These are phyloP conservation scores for Corynascus novoguineensis DNA, from an alignment of 495 filamentous ascomycete species.

Conservation along the genomic window DNA sequence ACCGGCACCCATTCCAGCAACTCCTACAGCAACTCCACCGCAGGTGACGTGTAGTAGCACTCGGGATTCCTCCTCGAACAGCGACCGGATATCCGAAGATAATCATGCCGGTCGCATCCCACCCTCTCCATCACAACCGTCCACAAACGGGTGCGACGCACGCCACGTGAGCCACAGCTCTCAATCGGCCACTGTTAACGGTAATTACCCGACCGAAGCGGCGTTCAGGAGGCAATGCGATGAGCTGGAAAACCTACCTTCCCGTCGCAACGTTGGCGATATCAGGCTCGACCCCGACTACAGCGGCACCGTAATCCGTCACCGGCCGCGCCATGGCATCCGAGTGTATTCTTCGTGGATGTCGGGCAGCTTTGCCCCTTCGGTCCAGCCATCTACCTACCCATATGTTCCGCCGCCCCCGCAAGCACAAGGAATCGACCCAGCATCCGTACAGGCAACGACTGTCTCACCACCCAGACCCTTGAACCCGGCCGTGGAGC, in stretches of 20 bases:
- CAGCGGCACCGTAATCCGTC: conserved; percentile 2
- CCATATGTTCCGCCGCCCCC: too few species aligned
- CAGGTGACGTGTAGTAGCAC: not conserved
- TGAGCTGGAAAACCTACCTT: too few species aligned
- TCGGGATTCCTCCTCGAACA: not conserved
- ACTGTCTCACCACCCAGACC: not conserved
- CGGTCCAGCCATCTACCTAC: too few species aligned
- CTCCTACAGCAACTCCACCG: too few species aligned
- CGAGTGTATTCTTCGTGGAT: not conserved
- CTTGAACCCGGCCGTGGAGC: not conserved
- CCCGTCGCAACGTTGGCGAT: not conserved
- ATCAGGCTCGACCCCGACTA: conserved; percentile 1
- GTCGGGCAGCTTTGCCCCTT: not conserved
- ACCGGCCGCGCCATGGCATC: not conserved
- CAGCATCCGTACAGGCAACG: too few species aligned
- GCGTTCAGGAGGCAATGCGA: not conserved
- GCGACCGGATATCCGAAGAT: not conserved
- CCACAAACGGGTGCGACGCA: not conserved
- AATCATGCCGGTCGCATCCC: not conserved
- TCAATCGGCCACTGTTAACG: not conserved
- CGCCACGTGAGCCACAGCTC: not conserved
- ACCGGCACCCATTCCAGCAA: not conserved
- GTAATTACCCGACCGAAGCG: not conserved
- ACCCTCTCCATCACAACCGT: not conserved
- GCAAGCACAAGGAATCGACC: too few species aligned